Conservation (phyloP, 129 eudicot genomes). For the Tagetes patula region DNA sequence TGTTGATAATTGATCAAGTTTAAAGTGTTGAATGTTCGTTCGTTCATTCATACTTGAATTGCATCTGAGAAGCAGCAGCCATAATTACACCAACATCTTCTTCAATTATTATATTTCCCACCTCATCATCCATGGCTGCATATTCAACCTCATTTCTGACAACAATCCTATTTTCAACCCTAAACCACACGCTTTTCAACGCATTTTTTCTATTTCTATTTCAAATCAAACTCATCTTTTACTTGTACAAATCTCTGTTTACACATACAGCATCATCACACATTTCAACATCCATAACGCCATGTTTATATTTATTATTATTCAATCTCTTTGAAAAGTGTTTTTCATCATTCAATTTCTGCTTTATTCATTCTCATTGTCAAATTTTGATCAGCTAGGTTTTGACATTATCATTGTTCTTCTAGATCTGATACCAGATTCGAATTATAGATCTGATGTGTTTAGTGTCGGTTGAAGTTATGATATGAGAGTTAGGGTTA, state of each 20-base stretch:
- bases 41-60: not conserved
- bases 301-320: not conserved
- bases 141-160: constrained; percentile 35
- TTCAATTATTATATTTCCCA: not conserved
- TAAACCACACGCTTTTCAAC: constrained; percentile 6
- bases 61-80: not conserved
- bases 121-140: constrained; percentile 42
- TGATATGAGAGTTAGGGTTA: constrained; percentile 30
- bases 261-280: constrained; percentile 32
- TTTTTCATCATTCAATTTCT: constrained; percentile 1
- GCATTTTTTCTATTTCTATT: constrained; percentile 3
- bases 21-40: no score
- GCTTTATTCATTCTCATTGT: constrained; percentile 17
- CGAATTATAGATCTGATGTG: not conserved
- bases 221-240: constrained; percentile 1
- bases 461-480: constrained; percentile 5
- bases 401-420: no score
- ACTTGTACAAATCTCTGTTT: constrained; percentile 11
- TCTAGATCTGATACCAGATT: constrained; percentile 31
- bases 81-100: constrained; percentile 5
- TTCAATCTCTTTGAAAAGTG: not conserved
- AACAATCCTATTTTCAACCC: not conserved
- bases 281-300: constrained; percentile 16
- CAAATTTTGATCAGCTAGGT: not conserved
- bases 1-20: no score